Evolutionary conservation across 768 basidiomycete species (phyloP), one percentile per base, ranked within the genome.

Genomic region (Lactarius hatsudake): DNA sequence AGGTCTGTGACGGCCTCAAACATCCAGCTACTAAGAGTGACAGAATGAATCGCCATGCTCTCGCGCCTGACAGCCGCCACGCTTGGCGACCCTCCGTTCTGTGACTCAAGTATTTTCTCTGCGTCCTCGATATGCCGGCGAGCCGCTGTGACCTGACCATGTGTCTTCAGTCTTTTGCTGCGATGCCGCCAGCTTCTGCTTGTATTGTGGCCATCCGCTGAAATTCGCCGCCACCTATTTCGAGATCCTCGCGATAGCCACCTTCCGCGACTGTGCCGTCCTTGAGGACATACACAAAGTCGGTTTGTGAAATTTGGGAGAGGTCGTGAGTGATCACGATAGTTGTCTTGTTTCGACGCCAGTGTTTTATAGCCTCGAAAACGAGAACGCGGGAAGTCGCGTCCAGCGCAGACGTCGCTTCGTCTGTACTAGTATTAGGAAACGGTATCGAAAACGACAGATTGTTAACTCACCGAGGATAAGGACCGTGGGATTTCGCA

Each of bases 271-370:
- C 86, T 0, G 75, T 71, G 0, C 96, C 96, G 23, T 86, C 82
- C 71, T 87, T 86, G 80, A 98, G 87, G 3, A 98, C 91, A 74
- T 98, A 97, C 15, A 97, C 93, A 70, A 97, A 98, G 76, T 98
- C 96, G 17, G 80, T 76, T 0, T 78, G 61, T 26, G 78, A 77
- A 69, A 99, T 90, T 71, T 95, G 92, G 1, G 89, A 88, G 20
- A 98, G 86, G 72, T 98, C 97, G 76, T 98, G 96, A 0, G 96
- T 98, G 75, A 98, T 97, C 69, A 96, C 89, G 74, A 96, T 88
- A 7, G 93, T 97, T 5, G 93, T 98, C 72, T 86, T 87, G 79
- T 90, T 89, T 18, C 75, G 73, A 8, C 93, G 82, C 90, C 90
- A 93, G 3, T 77, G 77, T 72, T 83, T 84, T 76, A 87, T 79